A percentile compares a stretch with the other conserved stretches of the same genome.
Evolutionary conservation across 163 green algal species (phyloP).

Genomic region (Coccomyxa subellipsoidea): DNA sequence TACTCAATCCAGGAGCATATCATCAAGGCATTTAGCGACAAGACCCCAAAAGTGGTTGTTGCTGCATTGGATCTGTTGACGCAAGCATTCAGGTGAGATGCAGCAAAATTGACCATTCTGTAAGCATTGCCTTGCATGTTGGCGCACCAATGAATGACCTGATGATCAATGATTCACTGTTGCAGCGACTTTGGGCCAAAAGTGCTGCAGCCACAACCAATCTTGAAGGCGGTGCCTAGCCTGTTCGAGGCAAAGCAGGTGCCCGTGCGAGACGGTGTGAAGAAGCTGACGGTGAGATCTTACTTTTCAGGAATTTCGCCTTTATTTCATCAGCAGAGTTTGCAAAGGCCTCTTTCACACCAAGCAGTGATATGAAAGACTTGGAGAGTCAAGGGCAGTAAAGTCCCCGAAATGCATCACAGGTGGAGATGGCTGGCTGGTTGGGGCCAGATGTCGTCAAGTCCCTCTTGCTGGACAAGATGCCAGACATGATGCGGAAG

Average conservation of each 20-base stretch:
- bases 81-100: conserved; percentile 61
- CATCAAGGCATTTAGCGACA: conserved; percentile 76
- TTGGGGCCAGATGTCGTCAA: conserved; percentile 49
- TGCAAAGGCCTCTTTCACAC: too few relatives aligned
- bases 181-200: conserved; percentile 82
- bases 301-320: too few relatives aligned
- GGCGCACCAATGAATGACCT: too few relatives aligned
- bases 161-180: too few relatives aligned
- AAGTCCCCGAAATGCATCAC: too few relatives aligned
- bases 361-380: too few relatives aligned
- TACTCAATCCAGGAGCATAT: conserved; percentile 41
- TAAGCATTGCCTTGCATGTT: too few relatives aligned
- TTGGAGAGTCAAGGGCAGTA: too few relatives aligned
- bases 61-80: conserved; percentile 73
- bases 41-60: conserved; percentile 92
- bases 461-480: conserved; percentile 73
- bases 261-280: conserved; percentile 81
- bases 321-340: too few relatives aligned
- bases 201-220: conserved; percentile 71
- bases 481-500: conserved; percentile 86
- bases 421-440: conserved; percentile 38
- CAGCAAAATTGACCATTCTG: not conserved
- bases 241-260: conserved; percentile 86
- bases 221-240: conserved; percentile 80
- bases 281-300: conserved; percentile 73